A percentile compares a stretch with the other conserved stretches of the same genome.
phyloP scores from a whole-genome alignment of 306 rosid species.

The Heteromeles arbutifolia region DNA sequence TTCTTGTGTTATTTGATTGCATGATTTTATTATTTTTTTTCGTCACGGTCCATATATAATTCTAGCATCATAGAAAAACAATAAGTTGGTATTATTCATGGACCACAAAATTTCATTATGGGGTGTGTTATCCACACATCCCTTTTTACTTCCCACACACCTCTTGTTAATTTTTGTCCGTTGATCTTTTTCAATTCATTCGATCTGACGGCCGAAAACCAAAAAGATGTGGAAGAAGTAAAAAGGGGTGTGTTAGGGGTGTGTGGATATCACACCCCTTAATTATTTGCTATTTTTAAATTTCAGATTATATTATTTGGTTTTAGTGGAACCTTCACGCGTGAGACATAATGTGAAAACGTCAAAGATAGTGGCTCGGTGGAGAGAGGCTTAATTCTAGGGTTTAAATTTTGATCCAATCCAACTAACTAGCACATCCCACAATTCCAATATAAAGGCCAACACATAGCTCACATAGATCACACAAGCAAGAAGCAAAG shows the following conservation, averaged over 20 bases:
- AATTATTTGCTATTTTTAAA: neutral
- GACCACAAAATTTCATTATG: neutral
- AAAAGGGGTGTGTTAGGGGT: too few species aligned
- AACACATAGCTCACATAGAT: neutral
- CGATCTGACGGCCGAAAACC: too few species aligned
- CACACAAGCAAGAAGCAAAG: neutral
- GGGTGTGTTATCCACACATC: too few species aligned
- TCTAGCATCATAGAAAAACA: neutral
- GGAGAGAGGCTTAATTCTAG: slow-evolving; percentile 18
- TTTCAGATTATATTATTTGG: neutral
- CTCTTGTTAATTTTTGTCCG: too few species aligned
- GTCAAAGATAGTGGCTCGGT: slow-evolving; percentile 52
- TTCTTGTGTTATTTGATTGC: neutral
- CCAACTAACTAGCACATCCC: neutral
- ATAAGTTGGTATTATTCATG: neutral
- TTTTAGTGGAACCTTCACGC: slow-evolving; percentile 18
- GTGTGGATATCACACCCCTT: too few species aligned
- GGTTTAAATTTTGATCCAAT: neutral
- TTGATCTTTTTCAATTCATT: too few species aligned
- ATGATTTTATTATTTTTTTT: neutral
- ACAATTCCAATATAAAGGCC: slow-evolving; percentile 28
- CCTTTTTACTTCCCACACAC: too few species aligned
- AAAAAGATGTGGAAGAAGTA: too few species aligned
- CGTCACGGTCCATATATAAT: neutral
- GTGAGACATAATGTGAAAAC: slow-evolving; percentile 17